Conservation (phyloP, 495 filamentous ascomycete species). For the Choiromyces venosus region DNA sequence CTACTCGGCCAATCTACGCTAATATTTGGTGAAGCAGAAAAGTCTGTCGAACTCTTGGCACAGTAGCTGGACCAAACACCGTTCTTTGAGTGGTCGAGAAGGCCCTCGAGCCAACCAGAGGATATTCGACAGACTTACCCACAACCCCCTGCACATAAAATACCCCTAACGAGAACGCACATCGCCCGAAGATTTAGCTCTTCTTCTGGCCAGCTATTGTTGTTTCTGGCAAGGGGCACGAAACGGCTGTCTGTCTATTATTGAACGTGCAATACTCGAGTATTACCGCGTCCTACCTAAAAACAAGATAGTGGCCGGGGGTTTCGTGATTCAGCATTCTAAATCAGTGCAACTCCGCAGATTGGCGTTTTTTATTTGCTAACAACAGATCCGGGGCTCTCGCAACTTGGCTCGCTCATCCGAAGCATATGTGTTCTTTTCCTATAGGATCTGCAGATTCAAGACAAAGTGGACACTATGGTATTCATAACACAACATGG, state of each 20-base stretch:
- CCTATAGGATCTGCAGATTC: not conserved
- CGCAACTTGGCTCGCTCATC: not conserved
- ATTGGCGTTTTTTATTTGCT: not conserved
- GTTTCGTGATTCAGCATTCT: not conserved
- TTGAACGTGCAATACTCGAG: not conserved
- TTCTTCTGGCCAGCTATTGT: not conserved
- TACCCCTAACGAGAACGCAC: not conserved
- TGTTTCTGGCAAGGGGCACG: not conserved
- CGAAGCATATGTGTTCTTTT: not conserved
- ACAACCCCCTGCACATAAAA: not conserved
- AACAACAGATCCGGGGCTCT: not conserved
- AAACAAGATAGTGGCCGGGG: not conserved
- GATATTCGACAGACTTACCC: too few relatives aligned
- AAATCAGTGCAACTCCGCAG: not conserved
- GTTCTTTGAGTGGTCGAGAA: too few relatives aligned
- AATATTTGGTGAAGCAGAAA: too few relatives aligned
- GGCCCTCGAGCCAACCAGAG: too few relatives aligned
- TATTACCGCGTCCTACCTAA: too few relatives aligned
- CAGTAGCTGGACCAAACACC: too few relatives aligned
- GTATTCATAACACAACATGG: not conserved
- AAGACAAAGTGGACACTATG: too few relatives aligned
- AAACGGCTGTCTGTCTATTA: not conserved
- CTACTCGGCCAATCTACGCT: too few relatives aligned
- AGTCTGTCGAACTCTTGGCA: too few relatives aligned
- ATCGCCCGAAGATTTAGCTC: not conserved